phyloP scores from a whole-genome alignment of 495 filamentous ascomycete species.

The Amphirosellinia nigrospora region DNA sequence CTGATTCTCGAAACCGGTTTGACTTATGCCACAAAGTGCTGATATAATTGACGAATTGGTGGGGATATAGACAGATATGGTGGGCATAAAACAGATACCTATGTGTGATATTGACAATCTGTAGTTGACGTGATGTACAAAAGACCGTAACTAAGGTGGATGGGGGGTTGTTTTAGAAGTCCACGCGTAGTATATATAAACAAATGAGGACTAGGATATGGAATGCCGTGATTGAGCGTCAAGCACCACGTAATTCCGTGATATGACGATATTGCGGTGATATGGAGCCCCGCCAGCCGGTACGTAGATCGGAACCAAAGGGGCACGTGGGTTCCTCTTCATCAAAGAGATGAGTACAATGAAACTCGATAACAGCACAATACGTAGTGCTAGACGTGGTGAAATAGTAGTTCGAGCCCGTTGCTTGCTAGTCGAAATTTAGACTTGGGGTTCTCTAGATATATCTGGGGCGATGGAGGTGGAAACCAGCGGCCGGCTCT shows the following conservation, averaged over 20 bases:
- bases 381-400: slow-evolving; percentile 14
- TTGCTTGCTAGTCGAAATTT: slow-evolving; percentile 17
- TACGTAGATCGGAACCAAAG: slow-evolving; percentile 22
- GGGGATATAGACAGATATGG: background rate
- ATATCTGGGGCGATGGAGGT: slow-evolving; percentile 22
- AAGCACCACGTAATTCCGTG: slow-evolving; percentile 32
- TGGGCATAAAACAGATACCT: background rate
- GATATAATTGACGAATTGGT: background rate
- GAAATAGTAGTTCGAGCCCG: background rate
- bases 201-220: slow-evolving; percentile 13
- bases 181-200: slow-evolving; percentile 24
- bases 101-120: background rate
- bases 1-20: background rate
- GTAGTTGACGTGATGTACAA: background rate
- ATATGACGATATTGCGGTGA: slow-evolving; percentile 37
- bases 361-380: slow-evolving; percentile 20
- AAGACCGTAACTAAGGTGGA: background rate
- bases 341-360: background rate
- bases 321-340: slow-evolving; percentile 15
- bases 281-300: slow-evolving; percentile 31
- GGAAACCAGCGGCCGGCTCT: slow-evolving; percentile 7
- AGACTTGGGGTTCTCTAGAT: background rate
- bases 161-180: background rate
- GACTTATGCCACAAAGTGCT: background rate
- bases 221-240: slow-evolving; percentile 34